A percentile compares a stretch with the other conserved stretches of the same genome.
Evolutionary conservation across 805 yeast genomes (phyloP).

Genomic region (Yamadazyma paraphyllophila): DNA sequence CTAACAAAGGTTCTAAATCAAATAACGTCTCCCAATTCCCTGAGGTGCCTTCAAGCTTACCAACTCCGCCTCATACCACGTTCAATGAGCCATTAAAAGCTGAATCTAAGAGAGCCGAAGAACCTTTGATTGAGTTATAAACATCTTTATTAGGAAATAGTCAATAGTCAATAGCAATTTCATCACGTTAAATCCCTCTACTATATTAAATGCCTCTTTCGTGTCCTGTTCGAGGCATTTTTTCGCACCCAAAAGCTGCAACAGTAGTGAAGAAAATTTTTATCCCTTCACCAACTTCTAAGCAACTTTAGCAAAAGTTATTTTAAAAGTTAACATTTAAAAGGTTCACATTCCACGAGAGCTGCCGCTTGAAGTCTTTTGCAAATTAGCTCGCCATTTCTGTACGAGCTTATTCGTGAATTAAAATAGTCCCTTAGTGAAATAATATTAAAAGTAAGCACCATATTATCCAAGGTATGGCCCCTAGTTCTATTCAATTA

Average conservation of each 20-base stretch:
- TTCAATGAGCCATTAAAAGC: not conserved
- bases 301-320: slow-evolving; percentile 2
- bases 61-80: slow-evolving; percentile 1
- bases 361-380: slow-evolving; percentile 44
- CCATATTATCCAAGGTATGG: slow-evolving; percentile 17
- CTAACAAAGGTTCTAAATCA: not conserved
- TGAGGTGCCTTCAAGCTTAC: not conserved
- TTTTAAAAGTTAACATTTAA: not conserved
- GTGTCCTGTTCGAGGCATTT: slow-evolving; percentile 1
- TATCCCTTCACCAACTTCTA: slow-evolving; percentile 1
- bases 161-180: not conserved
- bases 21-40: not conserved
- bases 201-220: not conserved
- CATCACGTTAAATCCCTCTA: not conserved
- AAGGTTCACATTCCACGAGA: slow-evolving; percentile 27
- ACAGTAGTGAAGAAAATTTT: not conserved
- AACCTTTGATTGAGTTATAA: slow-evolving; percentile 41
- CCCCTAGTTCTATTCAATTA: slow-evolving; percentile 18
- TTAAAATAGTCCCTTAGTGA: slow-evolving; percentile 11
- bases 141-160: not conserved
- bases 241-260: slow-evolving; percentile 4
- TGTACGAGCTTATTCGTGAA: slow-evolving; percentile 22
- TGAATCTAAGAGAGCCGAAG: slow-evolving; percentile 17
- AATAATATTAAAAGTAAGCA: slow-evolving; percentile 2
- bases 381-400: slow-evolving; percentile 29